Base-by-base conservation (phyloP, 352 stramenopile species). In the Peronospora belbahrii region DNA sequence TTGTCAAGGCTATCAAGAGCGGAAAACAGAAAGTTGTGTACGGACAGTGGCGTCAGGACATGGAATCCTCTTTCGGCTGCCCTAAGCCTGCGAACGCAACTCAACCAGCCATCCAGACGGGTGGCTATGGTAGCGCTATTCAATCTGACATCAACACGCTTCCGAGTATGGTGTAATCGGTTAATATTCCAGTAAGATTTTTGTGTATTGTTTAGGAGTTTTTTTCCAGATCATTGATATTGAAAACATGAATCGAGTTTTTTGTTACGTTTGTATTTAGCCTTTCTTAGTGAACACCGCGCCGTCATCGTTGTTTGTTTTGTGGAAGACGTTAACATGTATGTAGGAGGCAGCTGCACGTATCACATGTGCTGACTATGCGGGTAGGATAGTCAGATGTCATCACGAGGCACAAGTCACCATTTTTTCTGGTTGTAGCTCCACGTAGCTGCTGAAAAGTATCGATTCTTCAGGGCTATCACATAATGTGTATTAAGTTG, bases 51-150 rank as follows among this genome's bases (percentile, higher is more conserved):
- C 67, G 54, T 2, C 23, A 66, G 14, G 35, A 56, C 19, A 75
- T 75, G 62, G 62, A 65, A 43, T 52, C 41, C 20, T 52, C 62
- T 31, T 79, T 79, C 18, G 67, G 67, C 15, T 79, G 67, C 33
- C 67, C 67, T 0, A 57, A 50, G 9, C 67, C 60, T 1, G 40
- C 45, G 0, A 73, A 60, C 25, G 18, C 44, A 3, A 59, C 56
- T 2, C 45, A 54, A 13, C 27, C 40, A 3, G 0, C 6, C 6
- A 2, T 4, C 8, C 24, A 11, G 7, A 11, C 6, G 1, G 24
- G 11, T 28, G 24, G 8, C 24, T 28, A 28, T 28, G 8, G 4
- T 11, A 9, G 24, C 24, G 6, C 23, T 27, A 1, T 28, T 0
- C 11, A 28, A 28, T 9, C 6, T 28, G 23, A 27, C 9, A 27